Evolutionary conservation across 2,329 filamentous ascomycete species (phyloP), one percentile per base, ranked within the genome.

Genomic region (Dactylella cylindrospora): DNA sequence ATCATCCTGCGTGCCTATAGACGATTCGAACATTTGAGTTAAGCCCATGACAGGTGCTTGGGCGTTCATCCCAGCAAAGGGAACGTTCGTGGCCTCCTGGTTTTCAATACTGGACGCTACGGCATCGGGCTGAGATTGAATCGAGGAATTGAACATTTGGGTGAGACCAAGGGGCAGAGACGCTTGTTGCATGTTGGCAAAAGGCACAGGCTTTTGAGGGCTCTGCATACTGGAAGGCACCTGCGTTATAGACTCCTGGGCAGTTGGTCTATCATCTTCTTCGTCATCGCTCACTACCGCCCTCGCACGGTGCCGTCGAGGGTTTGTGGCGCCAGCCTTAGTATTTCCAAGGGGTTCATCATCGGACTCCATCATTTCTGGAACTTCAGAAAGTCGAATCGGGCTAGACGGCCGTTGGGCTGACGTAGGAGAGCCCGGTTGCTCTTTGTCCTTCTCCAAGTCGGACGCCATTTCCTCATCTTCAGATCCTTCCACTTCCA

Each of bases 301-400:
- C 19, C 49, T 43, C 13, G 25, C 44, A 12, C 53, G 31, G 13
- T 52, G 40, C 6, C 47, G 25, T 13, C 59, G n/a, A 39, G 52
- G 28, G 19, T 28, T 13, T 7, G 33, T 9, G 3, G 19, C 19
- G 25, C 38, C 31, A 7, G 52, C 32, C 9, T 66, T 65, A 2
- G 69, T 66, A 2, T 71, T 74, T 17, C 77, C 73, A 9, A 70
- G 70, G 5, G 70, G 72, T 15, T 75, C 75, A 7, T 72, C 74
- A 52, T 75, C 76, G 12, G 70, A 73, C 10, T 68, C 71, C 41
- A 71, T 66, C 51, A 72, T 64, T 0, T 70, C 69, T 12, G 40
- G 29, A 25, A 46, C 45, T 45, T 69, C 68, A 8, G 55, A 62
- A 22, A 64, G 39, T 26, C 59, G 59, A 5, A 51, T 17, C 9